A percentile compares a stretch with the other conserved stretches of the same genome.
Conservation (phyloP, 2,329 filamentous ascomycete species). For the Fusarium subtropicale region DNA sequence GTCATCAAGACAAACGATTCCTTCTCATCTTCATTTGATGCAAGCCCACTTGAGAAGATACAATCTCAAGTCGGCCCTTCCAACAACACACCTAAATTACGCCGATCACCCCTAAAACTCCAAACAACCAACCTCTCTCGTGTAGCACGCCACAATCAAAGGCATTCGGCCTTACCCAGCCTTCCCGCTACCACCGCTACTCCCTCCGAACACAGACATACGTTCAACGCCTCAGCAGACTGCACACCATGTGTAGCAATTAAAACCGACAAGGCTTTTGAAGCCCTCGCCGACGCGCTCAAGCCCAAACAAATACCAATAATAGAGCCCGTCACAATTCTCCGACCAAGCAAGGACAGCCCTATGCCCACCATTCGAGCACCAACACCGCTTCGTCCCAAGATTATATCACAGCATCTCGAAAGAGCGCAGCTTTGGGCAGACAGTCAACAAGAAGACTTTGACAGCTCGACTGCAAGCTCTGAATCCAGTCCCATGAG, state of each 20-base stretch:
- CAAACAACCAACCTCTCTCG: conserved; percentile 13
- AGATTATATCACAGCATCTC: conserved; percentile 8
- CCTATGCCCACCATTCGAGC: conserved; percentile 3
- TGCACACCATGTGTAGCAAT: background rate
- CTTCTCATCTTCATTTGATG: background rate
- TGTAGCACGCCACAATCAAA: background rate
- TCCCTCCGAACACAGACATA: background rate
- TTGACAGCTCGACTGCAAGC: background rate
- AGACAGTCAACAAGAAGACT: conserved; percentile 7
- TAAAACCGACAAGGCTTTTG: conserved; percentile 19
- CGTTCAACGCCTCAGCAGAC: background rate
- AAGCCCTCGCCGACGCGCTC: conserved; percentile 4
- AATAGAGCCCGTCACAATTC: background rate
- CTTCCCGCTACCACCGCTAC: background rate
- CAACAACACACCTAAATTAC: background rate
- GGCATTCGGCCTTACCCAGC: conserved; percentile 1
- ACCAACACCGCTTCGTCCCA: conserved; percentile 21
- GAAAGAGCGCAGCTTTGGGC: conserved; percentile 11
- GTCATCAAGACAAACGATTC: background rate
- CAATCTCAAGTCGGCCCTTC: background rate
- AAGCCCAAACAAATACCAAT: background rate
- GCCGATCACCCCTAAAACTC: conserved; percentile 5
- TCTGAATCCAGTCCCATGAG: conserved; percentile 11
- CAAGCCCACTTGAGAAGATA: background rate
- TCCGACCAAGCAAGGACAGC: background rate